Evolutionary conservation across 106 monocot genomes (phyloP).

Genomic region (Narthecium ossifragum): DNA sequence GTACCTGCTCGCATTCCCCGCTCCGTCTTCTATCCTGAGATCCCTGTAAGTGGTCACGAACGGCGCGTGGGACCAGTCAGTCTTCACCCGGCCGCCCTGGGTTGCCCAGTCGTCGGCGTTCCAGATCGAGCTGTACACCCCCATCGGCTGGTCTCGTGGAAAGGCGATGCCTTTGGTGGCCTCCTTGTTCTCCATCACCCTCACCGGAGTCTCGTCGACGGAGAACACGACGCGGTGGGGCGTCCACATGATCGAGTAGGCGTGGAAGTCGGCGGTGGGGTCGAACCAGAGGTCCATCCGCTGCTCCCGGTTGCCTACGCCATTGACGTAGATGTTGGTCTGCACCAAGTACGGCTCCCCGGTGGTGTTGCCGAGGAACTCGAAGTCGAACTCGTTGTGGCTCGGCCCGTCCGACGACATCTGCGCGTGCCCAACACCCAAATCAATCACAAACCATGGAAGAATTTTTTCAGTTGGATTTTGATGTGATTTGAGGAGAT

Average conservation of each 20-base stretch:
- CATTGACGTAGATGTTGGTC: constrained; percentile 85
- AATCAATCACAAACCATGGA: too few species aligned
- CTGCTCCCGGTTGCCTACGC: constrained; percentile 80
- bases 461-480: too few species aligned
- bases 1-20: constrained; percentile 20
- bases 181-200: constrained; percentile 41
- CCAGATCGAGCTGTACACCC: constrained; percentile 86
- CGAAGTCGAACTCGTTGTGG: constrained; percentile 96
- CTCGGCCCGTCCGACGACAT: constrained; percentile 60
- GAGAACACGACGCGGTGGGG: constrained; percentile 57
- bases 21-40: constrained; percentile 35
- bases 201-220: constrained; percentile 71
- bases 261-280: constrained; percentile 81
- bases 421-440: constrained; percentile 3
- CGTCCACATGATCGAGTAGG: constrained; percentile 66
- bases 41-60: constrained; percentile 58
- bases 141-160: constrained; percentile 73
- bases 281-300: constrained; percentile 87
- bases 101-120: constrained; percentile 99
- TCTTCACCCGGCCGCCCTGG: constrained; percentile 84
- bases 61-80: constrained; percentile 85
- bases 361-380: constrained; percentile 81
- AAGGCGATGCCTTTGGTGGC: constrained; percentile 23
- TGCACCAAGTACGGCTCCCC: constrained; percentile 87
- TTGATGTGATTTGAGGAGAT: too few species aligned